Percentiles rank a stretch among this genome's conserved stretches.
These are phyloP conservation scores for Excoecaria cochinchinensis DNA, from an alignment of 345 rosid species.

Conservation along the genomic window DNA sequence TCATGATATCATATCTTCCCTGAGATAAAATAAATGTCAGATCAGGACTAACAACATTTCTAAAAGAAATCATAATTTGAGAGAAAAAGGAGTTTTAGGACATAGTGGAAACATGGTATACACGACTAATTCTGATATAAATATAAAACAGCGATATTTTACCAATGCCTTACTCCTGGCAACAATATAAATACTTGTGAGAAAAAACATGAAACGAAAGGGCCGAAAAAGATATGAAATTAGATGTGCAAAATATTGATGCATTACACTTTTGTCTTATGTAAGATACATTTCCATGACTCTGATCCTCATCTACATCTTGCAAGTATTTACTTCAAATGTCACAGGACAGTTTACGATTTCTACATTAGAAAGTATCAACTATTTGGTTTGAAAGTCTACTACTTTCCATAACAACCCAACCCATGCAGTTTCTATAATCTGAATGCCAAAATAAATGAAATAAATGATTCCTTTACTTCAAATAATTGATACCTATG, in stretches of 20 bases:
- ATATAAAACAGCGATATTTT: not conserved
- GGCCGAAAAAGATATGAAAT: too few relatives aligned
- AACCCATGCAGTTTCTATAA: not conserved
- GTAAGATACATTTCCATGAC: not conserved
- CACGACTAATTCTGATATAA: not conserved
- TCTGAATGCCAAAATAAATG: not conserved
- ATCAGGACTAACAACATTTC: slow-evolving; percentile 9
- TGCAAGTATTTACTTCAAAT: not conserved
- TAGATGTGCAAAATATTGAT: not conserved
- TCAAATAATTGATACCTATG: not conserved
- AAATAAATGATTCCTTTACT: slow-evolving; percentile 51
- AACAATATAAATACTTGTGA: not conserved
- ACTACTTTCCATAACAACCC: not conserved
- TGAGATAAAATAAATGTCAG: slow-evolving; percentile 44
- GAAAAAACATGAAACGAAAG: not conserved
- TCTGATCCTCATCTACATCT: not conserved
- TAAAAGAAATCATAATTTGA: slow-evolving; percentile 14
- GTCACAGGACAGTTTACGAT: not conserved
- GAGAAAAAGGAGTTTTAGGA: not conserved
- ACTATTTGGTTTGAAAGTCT: not conserved
- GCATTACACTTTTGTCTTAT: not conserved
- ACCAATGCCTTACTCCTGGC: too few relatives aligned
- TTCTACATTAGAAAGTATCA: not conserved
- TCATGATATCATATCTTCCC: slow-evolving; percentile 98
- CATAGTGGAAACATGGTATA: not conserved